Percentiles rank a stretch among this genome's conserved stretches.
Conservation (phyloP, 2,329 filamentous ascomycete species). For the Cordyceps pruinosa region DNA sequence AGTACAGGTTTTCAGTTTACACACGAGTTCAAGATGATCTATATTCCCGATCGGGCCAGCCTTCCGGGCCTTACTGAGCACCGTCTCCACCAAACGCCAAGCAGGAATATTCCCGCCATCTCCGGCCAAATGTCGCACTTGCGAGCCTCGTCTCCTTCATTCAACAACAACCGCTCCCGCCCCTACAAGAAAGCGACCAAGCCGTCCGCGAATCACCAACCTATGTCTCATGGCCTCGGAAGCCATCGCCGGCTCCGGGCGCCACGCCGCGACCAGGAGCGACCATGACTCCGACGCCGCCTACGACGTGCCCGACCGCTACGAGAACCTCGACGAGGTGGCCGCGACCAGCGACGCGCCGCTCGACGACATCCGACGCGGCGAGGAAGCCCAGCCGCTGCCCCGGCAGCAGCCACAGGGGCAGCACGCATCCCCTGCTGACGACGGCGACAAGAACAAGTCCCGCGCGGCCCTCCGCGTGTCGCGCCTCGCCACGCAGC, state of each 20-base stretch:
- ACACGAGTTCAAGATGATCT: background rate
- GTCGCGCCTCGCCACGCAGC: conserved; percentile 47
- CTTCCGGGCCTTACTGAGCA: background rate
- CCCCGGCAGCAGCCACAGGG: background rate
- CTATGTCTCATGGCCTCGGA: background rate
- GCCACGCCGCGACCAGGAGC: background rate
- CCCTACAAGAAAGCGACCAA: background rate
- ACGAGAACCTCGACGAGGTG: conserved; percentile 36
- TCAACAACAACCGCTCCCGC: background rate
- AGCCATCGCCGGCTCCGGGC: background rate
- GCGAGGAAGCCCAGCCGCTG: conserved; percentile 3
- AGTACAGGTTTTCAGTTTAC: background rate
- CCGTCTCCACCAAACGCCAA: background rate
- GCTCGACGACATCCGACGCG: conserved; percentile 12
- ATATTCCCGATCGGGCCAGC: background rate
- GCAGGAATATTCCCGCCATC: background rate
- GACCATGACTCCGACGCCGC: background rate
- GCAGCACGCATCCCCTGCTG: background rate
- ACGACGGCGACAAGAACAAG: background rate
- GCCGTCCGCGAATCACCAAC: too few species aligned
- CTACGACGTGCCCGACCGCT: conserved; percentile 31
- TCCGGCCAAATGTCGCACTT: background rate
- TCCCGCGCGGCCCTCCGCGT: conserved; percentile 18
- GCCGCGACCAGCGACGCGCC: conserved; percentile 15
- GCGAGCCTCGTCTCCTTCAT: background rate